phyloP scores from a whole-genome alignment of 2,329 filamentous ascomycete species.

The Exutisphaerella laricina region DNA sequence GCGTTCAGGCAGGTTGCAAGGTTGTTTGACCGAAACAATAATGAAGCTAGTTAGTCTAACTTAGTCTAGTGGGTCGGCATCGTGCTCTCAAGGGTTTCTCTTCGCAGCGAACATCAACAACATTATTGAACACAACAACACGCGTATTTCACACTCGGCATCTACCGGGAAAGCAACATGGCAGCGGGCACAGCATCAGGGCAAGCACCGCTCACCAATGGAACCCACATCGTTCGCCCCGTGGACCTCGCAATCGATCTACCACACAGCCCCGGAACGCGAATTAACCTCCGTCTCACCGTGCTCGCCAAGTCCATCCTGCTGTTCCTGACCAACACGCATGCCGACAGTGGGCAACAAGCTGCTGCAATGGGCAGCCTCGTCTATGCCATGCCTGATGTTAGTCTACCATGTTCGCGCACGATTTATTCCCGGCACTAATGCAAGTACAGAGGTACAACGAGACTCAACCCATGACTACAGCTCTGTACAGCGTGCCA shows the following conservation, averaged over 20 bases:
- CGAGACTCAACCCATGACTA: constrained; percentile 62
- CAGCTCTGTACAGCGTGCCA: constrained; percentile 70
- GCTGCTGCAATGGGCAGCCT: constrained; percentile 69
- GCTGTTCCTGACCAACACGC: constrained; percentile 53
- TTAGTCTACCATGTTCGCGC: constrained; percentile 39
- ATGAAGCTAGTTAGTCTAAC: no score
- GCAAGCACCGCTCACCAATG: constrained; percentile 23
- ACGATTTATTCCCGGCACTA: constrained; percentile 1
- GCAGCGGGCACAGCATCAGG: constrained; percentile 12
- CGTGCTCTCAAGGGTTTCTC: no score
- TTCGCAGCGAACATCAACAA: background rate
- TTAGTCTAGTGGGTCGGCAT: no score
- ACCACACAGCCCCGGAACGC: constrained; percentile 52
- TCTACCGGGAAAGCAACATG: constrained; percentile 17
- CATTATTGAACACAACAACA: no score
- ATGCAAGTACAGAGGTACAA: constrained; percentile 34
- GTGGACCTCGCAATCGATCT: constrained; percentile 54
- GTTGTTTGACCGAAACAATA: no score
- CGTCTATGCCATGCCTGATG: constrained; percentile 89
- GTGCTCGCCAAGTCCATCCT: constrained; percentile 48
- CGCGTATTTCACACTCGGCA: background rate
- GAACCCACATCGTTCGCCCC: constrained; percentile 35
- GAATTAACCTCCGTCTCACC: constrained; percentile 55
- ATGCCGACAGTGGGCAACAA: constrained; percentile 39
- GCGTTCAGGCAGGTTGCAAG: no score